phyloP scores from a whole-genome alignment of 106 monocot species.

The Allium cepa region DNA sequence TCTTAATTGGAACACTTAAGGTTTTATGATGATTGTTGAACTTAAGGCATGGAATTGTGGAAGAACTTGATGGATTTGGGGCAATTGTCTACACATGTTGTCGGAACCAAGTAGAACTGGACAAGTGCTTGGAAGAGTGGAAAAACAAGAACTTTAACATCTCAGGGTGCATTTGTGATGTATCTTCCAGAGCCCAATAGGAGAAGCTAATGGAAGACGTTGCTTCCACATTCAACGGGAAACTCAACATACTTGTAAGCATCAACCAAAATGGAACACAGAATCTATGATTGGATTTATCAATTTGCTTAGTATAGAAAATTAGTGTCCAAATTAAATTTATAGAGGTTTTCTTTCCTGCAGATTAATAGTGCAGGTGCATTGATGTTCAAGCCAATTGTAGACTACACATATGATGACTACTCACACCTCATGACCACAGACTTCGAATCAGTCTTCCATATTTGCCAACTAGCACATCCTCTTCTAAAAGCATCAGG shows the following conservation, averaged over 20 bases:
- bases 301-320: neutral
- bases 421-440: conserved; percentile 5
- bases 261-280: neutral
- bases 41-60: conserved; percentile 38
- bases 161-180: conserved; percentile 55
- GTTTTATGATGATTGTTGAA: neutral
- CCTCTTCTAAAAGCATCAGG: conserved; percentile 23
- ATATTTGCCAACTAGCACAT: conserved; percentile 20
- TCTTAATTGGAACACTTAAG: too few species aligned
- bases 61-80: conserved; percentile 57
- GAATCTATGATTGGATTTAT: too few species aligned
- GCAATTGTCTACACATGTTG: conserved; percentile 75
- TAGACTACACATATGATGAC: neutral
- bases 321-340: neutral
- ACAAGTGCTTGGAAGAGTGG: conserved; percentile 42
- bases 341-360: neutral
- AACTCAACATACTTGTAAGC: conserved; percentile 80
- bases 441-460: conserved; percentile 22
- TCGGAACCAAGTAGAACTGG: conserved; percentile 53
- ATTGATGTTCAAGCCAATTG: neutral
- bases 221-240: conserved; percentile 35
- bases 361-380: conserved; percentile 4
- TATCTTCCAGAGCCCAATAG: conserved; percentile 11
- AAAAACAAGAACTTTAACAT: conserved; percentile 28
- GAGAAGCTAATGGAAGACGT: conserved; percentile 19